Base-by-base conservation (phyloP, 2,329 filamentous ascomycete genomes). In the Epichloe sp. region DNA sequence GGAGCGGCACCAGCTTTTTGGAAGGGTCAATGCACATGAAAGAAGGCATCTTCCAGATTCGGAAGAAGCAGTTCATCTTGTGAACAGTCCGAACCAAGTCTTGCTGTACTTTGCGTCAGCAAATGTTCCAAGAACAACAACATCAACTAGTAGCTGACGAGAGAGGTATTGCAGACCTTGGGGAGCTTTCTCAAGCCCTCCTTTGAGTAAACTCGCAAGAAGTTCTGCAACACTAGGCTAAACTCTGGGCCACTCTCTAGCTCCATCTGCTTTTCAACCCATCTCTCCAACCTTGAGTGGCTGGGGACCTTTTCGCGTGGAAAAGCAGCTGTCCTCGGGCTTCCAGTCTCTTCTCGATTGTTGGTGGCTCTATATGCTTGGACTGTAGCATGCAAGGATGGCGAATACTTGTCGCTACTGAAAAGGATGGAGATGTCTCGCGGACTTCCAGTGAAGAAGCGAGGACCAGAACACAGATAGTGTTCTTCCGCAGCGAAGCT, bases 31-130 rank as follows among this genome's bases (percentile, higher is more conserved):
- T 62, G 56, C 67, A 74, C 56, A 63, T 67, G 53, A 76, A 74
- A 1, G 62, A 63, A 6, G 64, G 60, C 17, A 69, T 68, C 52
- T 68, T 69, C 71, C 69, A 76, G 54, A 76, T 73, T 53, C 65
- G 69, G 59, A 74, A 76, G 64, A 75, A 71, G 61, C 71, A 74
- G 55, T 70, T 71, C 64, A 76, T 68, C 48, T 65, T 64, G 53
- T 73, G 68, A 38, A 75, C 70, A 53, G 70, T 68, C 44, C 59
- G 62, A 15, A 74, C 66, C 31, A 75, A 64, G 31, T 65, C 61
- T 54, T 68, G 63, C 71, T 74, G 57, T 43, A 23, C n/a, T 49
- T n/a, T 21, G 8, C 45, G 54, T 64, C 55, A 63, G 55, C 14
- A 23, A 11, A 7, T 7, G 4, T 5, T 23, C 5, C 12, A 12